Evolutionary conservation across 176 grass and related monocot species (phyloP).

Genomic region (Oropetium thomaeum): DNA sequence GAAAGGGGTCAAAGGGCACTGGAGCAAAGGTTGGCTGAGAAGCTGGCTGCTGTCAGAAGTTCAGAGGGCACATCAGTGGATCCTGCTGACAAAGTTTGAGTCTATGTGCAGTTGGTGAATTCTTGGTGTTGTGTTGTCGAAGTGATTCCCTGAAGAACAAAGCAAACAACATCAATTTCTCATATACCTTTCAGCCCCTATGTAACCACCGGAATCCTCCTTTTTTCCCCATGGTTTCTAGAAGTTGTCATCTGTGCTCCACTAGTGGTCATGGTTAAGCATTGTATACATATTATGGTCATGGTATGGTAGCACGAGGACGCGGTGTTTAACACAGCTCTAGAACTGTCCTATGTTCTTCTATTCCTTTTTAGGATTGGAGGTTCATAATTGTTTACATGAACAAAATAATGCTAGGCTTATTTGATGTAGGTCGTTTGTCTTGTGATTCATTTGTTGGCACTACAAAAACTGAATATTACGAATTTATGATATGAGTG

Average conservation of each 20-base stretch:
- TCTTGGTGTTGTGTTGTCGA: not conserved
- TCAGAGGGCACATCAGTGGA: constrained; percentile 38
- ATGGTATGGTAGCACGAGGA: constrained; percentile 7
- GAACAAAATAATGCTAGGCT: constrained; percentile 1
- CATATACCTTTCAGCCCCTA: not conserved
- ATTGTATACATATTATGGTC: not conserved
- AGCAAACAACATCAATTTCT: not conserved
- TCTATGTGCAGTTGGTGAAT: constrained; percentile 30
- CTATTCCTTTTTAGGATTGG: not conserved
- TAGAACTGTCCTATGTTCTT: not conserved
- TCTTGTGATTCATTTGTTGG: not conserved
- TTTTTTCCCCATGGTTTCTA: not conserved
- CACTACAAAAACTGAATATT: not conserved
- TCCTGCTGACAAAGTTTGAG: constrained; percentile 72
- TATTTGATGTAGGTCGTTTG: not conserved
- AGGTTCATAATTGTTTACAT: not conserved
- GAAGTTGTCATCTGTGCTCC: not conserved
- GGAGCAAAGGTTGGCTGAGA: constrained; percentile 94
- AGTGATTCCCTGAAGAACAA: constrained; percentile 21
- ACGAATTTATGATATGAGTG: not conserved
- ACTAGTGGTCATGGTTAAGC: not conserved
- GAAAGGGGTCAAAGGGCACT: constrained; percentile 95
- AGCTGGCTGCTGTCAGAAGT: constrained; percentile 44
- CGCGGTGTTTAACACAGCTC: constrained; percentile 9
- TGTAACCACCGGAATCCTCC: not conserved